Evolutionary conservation across 2,329 filamentous ascomycete genomes (phyloP).

Genomic region (Alternaria sp.): DNA sequence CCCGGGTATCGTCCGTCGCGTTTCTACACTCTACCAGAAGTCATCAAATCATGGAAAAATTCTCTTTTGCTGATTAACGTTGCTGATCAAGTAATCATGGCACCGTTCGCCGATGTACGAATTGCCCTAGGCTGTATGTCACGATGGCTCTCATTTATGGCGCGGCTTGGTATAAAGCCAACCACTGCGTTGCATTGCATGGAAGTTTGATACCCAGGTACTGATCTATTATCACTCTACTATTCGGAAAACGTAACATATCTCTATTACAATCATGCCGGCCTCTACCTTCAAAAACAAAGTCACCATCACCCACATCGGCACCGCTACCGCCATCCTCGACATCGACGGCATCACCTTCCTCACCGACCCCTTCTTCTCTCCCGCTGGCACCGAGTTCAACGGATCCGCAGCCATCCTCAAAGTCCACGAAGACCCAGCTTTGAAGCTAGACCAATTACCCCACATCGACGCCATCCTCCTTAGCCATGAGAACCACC

Average conservation of each 20-base stretch:
- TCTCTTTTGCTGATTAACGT: neutral
- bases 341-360: slow-evolving; percentile 34
- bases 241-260: accelerated
- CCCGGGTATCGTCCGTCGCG: neutral
- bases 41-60: neutral
- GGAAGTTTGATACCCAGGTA: neutral
- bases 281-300: slow-evolving; percentile 17
- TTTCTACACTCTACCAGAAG: neutral
- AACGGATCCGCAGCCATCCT: neutral
- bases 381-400: slow-evolving; percentile 17
- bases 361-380: slow-evolving; percentile 37
- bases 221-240: neutral
- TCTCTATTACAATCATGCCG: neutral
- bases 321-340: slow-evolving; percentile 58
- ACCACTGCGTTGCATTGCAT: neutral
- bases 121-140: too few species aligned
- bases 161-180: neutral
- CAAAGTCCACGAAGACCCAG: slow-evolving; percentile 29
- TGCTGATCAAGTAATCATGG: neutral
- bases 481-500: slow-evolving; percentile 60
- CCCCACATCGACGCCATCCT: slow-evolving; percentile 58
- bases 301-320: slow-evolving; percentile 54
- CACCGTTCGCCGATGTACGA: neutral
- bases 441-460: slow-evolving; percentile 48
- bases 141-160: neutral